Conservation (phyloP, 2,329 filamentous ascomycete species). For the Huntiella abstrusa region DNA sequence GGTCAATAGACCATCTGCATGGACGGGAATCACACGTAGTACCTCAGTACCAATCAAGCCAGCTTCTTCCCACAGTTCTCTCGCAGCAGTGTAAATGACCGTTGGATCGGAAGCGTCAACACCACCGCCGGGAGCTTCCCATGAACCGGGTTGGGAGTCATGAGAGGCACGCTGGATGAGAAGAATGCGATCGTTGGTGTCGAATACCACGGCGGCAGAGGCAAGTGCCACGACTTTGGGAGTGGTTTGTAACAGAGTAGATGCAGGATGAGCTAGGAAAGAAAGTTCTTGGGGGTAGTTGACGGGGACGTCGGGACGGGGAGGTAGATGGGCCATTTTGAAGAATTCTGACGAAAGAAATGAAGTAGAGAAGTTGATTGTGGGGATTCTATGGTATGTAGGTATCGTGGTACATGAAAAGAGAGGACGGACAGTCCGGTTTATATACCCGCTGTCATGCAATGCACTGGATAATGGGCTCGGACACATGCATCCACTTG, state of each 20-base stretch:
- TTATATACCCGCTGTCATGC: too few relatives aligned
- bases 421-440: neutral
- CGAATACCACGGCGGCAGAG: conserved; percentile 20
- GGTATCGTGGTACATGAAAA: neutral
- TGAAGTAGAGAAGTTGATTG: too few relatives aligned
- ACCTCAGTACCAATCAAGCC: conserved; percentile 20
- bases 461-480: too few relatives aligned
- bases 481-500: too few relatives aligned
- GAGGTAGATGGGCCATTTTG: conserved; percentile 8
- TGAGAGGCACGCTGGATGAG: conserved; percentile 27
- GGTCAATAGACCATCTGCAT: conserved; percentile 11
- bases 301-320: conserved; percentile 12
- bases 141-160: conserved; percentile 26
- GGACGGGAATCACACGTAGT: conserved; percentile 16
- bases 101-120: conserved; percentile 23
- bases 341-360: neutral
- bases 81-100: conserved; percentile 24
- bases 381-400: neutral
- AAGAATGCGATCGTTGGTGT: conserved; percentile 20
- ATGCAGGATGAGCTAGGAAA: conserved; percentile 11
- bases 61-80: conserved; percentile 31
- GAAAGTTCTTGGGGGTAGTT: conserved; percentile 12
- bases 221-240: conserved; percentile 16
- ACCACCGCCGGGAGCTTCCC: conserved; percentile 32
- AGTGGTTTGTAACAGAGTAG: conserved; percentile 12